Percentiles rank a stretch among this genome's conserved stretches.
phyloP scores from a whole-genome alignment of 2,329 filamentous ascomycete genomes.

The Parastagonospora nodorum region DNA sequence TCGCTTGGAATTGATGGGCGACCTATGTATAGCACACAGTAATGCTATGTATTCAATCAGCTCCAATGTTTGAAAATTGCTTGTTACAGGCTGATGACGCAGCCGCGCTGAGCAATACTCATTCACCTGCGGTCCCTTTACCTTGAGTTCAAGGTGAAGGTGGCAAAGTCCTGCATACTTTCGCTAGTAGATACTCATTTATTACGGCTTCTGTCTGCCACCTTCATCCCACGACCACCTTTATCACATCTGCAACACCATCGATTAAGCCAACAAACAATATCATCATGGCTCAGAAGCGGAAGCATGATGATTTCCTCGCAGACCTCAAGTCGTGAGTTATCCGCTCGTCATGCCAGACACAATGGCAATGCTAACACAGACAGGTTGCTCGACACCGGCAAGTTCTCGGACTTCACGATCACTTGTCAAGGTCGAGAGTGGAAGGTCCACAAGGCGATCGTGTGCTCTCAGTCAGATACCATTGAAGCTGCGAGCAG shows the following conservation, averaged over 20 bases:
- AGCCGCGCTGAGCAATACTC: too few relatives aligned
- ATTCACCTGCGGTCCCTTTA: too few relatives aligned
- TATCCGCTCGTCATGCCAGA: neutral
- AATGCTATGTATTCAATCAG: neutral
- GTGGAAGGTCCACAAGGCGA: constrained; percentile 13
- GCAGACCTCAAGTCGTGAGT: neutral
- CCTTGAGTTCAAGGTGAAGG: too few relatives aligned
- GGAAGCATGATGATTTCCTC: neutral
- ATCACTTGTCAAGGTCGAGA: constrained; percentile 10
- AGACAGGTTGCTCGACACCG: constrained; percentile 1
- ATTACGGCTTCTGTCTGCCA: neutral
- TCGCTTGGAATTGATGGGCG: neutral
- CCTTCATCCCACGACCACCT: neutral
- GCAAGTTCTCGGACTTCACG: constrained; percentile 13
- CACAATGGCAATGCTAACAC: neutral
- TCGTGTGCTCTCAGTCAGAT: constrained; percentile 7
- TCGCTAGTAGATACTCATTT: too few relatives aligned
- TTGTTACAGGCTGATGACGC: too few relatives aligned
- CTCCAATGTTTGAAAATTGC: too few relatives aligned
- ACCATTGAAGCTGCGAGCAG: constrained; percentile 6
- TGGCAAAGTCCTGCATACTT: too few relatives aligned
- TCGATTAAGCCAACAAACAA: neutral
- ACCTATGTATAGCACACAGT: neutral
- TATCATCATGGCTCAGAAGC: neutral
- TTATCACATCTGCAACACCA: neutral